Conservation (phyloP, 257 asterid genomes). For the Solanum acaule region DNA sequence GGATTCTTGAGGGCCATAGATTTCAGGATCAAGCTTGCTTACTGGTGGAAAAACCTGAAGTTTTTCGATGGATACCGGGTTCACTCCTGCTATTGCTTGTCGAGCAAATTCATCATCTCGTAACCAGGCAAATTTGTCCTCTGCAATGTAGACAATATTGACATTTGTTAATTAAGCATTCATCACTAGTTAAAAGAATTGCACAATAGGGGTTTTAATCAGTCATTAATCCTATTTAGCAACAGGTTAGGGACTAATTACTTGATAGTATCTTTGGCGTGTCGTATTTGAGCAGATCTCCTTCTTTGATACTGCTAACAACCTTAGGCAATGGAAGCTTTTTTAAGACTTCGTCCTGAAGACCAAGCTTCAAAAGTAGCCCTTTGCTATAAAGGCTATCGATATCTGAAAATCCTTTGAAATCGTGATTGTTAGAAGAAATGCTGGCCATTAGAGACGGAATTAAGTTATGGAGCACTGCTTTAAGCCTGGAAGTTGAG, state of each 20-base stretch:
- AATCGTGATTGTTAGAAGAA: conserved; percentile 66
- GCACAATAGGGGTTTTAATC: background rate
- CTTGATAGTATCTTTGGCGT: conserved; percentile 77
- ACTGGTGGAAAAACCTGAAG: conserved; percentile 64
- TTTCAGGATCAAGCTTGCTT: conserved; percentile 76
- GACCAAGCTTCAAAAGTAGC: conserved; percentile 71
- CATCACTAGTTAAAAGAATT: background rate
- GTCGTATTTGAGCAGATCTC: conserved; percentile 70
- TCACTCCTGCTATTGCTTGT: conserved; percentile 86
- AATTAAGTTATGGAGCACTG: conserved; percentile 68
- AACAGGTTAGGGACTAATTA: conserved; percentile 7
- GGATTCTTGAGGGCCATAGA: conserved; percentile 73
- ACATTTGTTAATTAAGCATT: background rate
- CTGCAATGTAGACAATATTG: conserved; percentile 21
- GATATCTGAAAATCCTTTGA: conserved; percentile 77
- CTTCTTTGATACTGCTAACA: conserved; percentile 64
- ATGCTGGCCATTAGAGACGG: conserved; percentile 75
- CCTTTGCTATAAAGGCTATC: conserved; percentile 89
- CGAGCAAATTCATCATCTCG: conserved; percentile 93
- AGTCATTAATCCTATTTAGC: background rate
- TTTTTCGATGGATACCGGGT: conserved; percentile 79
- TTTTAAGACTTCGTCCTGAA: conserved; percentile 61
- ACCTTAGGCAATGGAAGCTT: conserved; percentile 71
- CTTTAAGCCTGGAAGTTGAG: conserved; percentile 86
- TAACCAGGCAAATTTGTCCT: conserved; percentile 90